phyloP scores from a whole-genome alignment of 176 grass and related monocot genomes.

The Puya raimondii region DNA sequence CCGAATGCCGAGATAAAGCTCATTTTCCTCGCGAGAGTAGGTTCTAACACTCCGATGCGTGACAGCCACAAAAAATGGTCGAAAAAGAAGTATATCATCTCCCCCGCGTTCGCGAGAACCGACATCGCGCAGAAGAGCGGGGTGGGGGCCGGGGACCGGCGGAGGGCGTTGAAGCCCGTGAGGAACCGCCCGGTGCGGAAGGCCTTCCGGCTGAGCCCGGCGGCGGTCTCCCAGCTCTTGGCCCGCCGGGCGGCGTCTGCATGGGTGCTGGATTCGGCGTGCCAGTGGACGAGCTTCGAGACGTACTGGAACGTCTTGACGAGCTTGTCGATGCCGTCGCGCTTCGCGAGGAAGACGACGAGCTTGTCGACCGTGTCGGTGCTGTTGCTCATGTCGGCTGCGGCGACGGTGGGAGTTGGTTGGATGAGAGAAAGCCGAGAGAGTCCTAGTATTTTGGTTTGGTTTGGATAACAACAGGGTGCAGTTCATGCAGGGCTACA shows the following conservation, averaged over 20 bases:
- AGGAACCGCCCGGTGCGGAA: constrained; percentile 82
- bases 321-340: constrained; percentile 97
- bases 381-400: constrained; percentile 36
- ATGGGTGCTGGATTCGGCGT: constrained; percentile 29
- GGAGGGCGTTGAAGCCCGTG: constrained; percentile 65
- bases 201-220: constrained; percentile 88
- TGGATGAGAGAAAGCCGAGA: constrained; percentile 1
- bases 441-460: not conserved
- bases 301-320: constrained; percentile 99
- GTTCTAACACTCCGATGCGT: constrained; percentile 47
- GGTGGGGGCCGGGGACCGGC: constrained; percentile 30
- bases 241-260: constrained; percentile 47
- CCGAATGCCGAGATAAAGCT: constrained; percentile 81
- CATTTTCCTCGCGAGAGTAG: constrained; percentile 36
- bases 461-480: not conserved
- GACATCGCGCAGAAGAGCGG: constrained; percentile 41
- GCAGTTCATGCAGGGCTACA: not conserved
- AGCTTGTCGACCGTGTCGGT: constrained; percentile 87
- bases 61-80: constrained; percentile 94
- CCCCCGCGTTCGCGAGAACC: constrained; percentile 88
- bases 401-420: not conserved
- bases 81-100: constrained; percentile 99
- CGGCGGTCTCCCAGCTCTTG: constrained; percentile 91
- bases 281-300: constrained; percentile 83
- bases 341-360: constrained; percentile 93